Percentiles rank a stretch among this genome's conserved stretches.
Evolutionary conservation across 106 monocot genomes (phyloP).

Genomic region (Apostasia ramifera): DNA sequence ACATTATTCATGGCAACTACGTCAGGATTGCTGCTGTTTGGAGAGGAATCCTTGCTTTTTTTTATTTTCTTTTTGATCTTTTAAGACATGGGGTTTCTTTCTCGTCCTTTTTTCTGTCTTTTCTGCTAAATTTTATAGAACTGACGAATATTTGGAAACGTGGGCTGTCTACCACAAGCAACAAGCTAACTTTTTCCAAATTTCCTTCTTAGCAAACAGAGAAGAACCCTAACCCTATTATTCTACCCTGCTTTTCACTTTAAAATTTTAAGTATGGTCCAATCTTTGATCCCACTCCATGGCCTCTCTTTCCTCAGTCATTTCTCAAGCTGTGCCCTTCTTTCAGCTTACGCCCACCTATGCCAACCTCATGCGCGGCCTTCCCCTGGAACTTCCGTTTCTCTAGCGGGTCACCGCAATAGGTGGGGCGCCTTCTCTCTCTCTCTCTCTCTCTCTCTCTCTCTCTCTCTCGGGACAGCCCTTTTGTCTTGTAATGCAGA

Average conservation of each 20-base stretch:
- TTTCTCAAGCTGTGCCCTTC: too few relatives aligned
- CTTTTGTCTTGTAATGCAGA: slow-evolving; percentile 41
- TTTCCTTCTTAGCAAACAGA: neutral
- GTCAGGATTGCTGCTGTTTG: too few relatives aligned
- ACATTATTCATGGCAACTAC: too few relatives aligned
- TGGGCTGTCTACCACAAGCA: slow-evolving; percentile 11
- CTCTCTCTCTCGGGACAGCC: slow-evolving; percentile 20
- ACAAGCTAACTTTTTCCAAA: neutral
- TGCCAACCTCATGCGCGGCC: neutral
- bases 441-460: neutral
- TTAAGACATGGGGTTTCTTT: neutral
- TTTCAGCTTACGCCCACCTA: too few relatives aligned
- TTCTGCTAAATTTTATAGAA: slow-evolving; percentile 3
- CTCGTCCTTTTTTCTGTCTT: slow-evolving; percentile 9
- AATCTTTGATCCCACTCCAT: neutral
- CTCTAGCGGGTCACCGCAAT: neutral
- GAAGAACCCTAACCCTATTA: neutral
- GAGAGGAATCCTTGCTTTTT: too few relatives aligned
- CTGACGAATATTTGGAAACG: slow-evolving; percentile 7
- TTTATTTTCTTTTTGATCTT: too few relatives aligned
- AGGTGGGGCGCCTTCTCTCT: neutral
- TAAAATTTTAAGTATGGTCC: neutral
- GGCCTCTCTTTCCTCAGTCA: neutral
- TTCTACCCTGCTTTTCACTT: neutral
- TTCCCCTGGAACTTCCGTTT: too few relatives aligned